Percentiles rank a stretch among this genome's conserved stretches.
Conservation (phyloP, 306 rosid genomes). For the Cucurbita pepo region DNA sequence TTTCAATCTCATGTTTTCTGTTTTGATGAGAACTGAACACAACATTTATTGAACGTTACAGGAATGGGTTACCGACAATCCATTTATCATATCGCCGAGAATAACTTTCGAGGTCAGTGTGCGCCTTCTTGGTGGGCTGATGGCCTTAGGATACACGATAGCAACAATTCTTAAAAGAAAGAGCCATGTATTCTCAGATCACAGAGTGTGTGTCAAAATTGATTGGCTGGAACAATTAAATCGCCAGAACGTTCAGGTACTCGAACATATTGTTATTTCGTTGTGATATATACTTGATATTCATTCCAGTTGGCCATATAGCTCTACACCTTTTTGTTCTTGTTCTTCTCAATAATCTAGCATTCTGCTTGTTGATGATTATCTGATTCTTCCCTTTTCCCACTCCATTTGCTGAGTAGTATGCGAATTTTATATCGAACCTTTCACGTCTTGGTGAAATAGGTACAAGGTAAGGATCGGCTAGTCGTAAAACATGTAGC, state of each 20-base stretch:
- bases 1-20: background rate
- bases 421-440: background rate
- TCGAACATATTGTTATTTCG: background rate
- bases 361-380: background rate
- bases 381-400: background rate
- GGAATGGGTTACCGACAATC: constrained; percentile 98
- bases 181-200: constrained; percentile 75
- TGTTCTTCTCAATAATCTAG: background rate
- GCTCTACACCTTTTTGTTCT: background rate
- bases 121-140: constrained; percentile 96
- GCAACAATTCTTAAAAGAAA: constrained; percentile 87
- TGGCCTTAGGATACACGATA: constrained; percentile 98
- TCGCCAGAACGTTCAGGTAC: constrained; percentile 87
- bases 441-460: constrained; percentile 11
- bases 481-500: constrained; percentile 42
- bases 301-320: background rate
- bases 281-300: background rate
- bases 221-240: constrained; percentile 95
- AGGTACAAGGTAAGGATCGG: constrained; percentile 98
- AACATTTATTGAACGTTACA: constrained; percentile 14
- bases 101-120: constrained; percentile 98
- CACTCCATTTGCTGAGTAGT: background rate
- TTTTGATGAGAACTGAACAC: background rate
- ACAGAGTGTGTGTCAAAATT: constrained; percentile 58
- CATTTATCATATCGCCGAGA: constrained; percentile 96